A percentile compares a stretch with the other conserved stretches of the same genome.
phyloP scores from a whole-genome alignment of 1,284 basidiomycete species.

The Anthracocystis walkeri region DNA sequence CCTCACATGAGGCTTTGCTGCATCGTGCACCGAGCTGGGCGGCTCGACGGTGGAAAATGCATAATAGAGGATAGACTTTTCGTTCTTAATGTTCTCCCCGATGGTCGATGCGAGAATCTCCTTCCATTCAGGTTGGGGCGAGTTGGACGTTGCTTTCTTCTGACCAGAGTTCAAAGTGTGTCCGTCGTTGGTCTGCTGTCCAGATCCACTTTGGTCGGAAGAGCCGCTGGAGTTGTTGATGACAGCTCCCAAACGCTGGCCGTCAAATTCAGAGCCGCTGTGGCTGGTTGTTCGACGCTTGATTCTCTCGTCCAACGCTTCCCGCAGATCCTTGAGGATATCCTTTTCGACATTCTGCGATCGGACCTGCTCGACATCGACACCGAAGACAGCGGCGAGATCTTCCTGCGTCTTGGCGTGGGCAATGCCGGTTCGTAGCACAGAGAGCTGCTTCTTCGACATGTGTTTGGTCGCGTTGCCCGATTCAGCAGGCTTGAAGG shows the following conservation, averaged over 20 bases:
- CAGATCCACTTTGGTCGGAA: not conserved
- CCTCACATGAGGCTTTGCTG: constrained; percentile 54
- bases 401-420: constrained; percentile 56
- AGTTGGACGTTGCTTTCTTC: constrained; percentile 47
- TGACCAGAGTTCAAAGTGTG: constrained; percentile 24
- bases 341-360: constrained; percentile 26
- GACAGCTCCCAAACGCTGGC: constrained; percentile 35
- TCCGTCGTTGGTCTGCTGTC: constrained; percentile 34
- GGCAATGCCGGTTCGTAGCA: constrained; percentile 34
- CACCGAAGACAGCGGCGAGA: constrained; percentile 40
- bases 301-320: constrained; percentile 23
- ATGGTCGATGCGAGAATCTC: constrained; percentile 51
- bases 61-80: constrained; percentile 65
- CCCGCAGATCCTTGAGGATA: constrained; percentile 30
- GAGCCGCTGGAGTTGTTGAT: constrained; percentile 20
- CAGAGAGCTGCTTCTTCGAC: constrained; percentile 43
- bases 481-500: constrained; percentile 57
- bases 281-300: constrained; percentile 12
- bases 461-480: constrained; percentile 24
- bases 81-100: constrained; percentile 56
- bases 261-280: constrained; percentile 25
- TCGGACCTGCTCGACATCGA: constrained; percentile 33
- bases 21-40: constrained; percentile 50
- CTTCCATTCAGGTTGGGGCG: constrained; percentile 63
- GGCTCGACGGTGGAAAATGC: constrained; percentile 59